Evolutionary conservation across 2,329 filamentous ascomycete genomes (phyloP), one percentile per base, ranked within the genome.

Genomic region (Cadophora gregata): DNA sequence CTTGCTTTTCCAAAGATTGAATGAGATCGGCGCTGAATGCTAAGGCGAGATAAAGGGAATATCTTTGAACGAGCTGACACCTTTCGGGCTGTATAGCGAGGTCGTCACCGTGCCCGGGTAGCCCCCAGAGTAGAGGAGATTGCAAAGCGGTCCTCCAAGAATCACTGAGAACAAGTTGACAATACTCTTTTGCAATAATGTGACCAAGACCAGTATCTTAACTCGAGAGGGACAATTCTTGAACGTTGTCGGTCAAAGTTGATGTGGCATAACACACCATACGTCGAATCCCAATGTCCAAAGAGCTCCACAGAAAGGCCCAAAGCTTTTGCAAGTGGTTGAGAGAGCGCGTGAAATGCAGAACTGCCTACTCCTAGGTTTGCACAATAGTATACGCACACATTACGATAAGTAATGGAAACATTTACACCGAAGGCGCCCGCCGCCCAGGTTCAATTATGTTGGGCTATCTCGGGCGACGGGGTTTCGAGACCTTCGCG

Each of bases 141-240:
- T 48, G 58, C 58, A 60, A 29, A 60, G 38, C 5, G 48, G 42
- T 48, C 48, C 58, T 45, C 38, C 33, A 42, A 60, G 25, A 48
- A 42, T 25, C 21, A 31, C 27, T 25, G 25, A 27, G 27, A 48
- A 31, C 7, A 29, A n/a, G 7, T 16, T 53, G 14, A 53, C 25
- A 31, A n/a, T 31, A 16, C n/a, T 14, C 29, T n/a, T 53, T 31
- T 14, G 5, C 1, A 31, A 8, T 3, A n/a, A 19, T 14, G n/a
- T n/a, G 25, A 27, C 50, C 27, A 53, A 53, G 50, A 3, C 48
- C 48, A n/a, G 48, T 29, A 29, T 1, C 1, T 16, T 12, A 29
- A 29, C 14, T n/a, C 7, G 5, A 53, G 8, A 53, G 16, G 25
- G 19, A 6, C 25, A 31, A 3, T 31, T 12, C n/a, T 27, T 29